These are phyloP conservation scores for Trichosporon coremiiforme DNA, from an alignment of 1,284 basidiomycete genomes.

Conservation along the genomic window DNA sequence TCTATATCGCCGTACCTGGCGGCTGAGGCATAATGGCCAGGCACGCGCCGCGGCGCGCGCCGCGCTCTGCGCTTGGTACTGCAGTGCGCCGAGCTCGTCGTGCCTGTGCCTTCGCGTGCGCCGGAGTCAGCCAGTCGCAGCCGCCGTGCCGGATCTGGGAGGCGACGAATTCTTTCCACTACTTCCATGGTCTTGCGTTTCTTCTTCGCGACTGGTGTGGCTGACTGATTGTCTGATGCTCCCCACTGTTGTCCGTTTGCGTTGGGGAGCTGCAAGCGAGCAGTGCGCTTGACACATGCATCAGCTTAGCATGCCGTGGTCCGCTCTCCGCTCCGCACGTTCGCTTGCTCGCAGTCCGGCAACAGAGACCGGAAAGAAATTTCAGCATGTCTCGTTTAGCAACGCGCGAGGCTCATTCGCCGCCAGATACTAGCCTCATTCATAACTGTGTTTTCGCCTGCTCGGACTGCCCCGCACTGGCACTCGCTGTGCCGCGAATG, in stretches of 20 bases:
- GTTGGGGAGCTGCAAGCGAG: neutral
- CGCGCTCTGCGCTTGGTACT: no score
- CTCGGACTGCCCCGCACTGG: no score
- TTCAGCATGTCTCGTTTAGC: neutral
- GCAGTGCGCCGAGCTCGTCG: no score
- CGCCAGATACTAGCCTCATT: neutral
- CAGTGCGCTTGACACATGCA: neutral
- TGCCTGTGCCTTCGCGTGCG: neutral
- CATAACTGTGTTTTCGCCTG: neutral
- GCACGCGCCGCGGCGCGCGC: neutral
- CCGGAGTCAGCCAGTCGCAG: no score
- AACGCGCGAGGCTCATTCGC: neutral
- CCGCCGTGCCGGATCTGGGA: neutral
- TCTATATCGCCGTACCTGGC: neutral
- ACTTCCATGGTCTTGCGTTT: no score
- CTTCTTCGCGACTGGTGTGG: no score
- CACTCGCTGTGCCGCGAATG: no score
- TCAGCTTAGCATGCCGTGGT: neutral
- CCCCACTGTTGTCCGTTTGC: no score
- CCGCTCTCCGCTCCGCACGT: no score
- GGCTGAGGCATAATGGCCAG: neutral
- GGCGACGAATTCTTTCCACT: neutral
- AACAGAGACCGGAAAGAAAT: no score
- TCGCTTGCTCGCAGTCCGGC: neutral
- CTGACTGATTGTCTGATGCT: no score